Percentiles rank a stretch among this genome's conserved stretches.
phyloP scores from a whole-genome alignment of 768 basidiomycete genomes.

The Lactifluus volemus region DNA sequence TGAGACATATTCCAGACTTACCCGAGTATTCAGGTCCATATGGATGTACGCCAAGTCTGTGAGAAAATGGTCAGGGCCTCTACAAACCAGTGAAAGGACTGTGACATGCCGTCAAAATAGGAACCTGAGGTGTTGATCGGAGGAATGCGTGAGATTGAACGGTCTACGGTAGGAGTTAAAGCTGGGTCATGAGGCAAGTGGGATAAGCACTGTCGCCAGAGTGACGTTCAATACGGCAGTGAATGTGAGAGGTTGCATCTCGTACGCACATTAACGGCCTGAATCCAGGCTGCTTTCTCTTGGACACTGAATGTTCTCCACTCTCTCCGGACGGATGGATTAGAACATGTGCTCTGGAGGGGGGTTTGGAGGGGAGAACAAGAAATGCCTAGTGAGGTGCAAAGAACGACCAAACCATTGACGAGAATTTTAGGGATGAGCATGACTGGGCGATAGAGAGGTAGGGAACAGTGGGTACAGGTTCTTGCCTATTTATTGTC shows the following conservation, averaged over 20 bases:
- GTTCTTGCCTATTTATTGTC: not conserved
- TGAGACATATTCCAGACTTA: not conserved
- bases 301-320: slow-evolving; percentile 18
- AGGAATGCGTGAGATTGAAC: slow-evolving; percentile 10
- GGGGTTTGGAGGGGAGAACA: not conserved
- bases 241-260: not conserved
- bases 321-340: slow-evolving; percentile 22
- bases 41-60: slow-evolving; percentile 23
- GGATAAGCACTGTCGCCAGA: slow-evolving; percentile 13
- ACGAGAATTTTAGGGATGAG: not conserved
- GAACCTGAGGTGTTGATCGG: slow-evolving; percentile 15
- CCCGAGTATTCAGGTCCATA: slow-evolving; percentile 24
- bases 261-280: slow-evolving; percentile 21
- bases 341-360: not conserved
- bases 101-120: slow-evolving; percentile 17
- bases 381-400: not conserved
- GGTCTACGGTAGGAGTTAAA: slow-evolving; percentile 5
- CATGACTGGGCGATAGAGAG: not conserved
- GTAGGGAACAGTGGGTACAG: no score
- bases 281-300: slow-evolving; percentile 22
- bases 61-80: not conserved
- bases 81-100: not conserved
- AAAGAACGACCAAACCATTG: not conserved
- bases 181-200: slow-evolving; percentile 16
- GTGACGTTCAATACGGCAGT: not conserved